Percentiles rank a stretch among this genome's conserved stretches.
phyloP scores from a whole-genome alignment of 31 red algal genomes.

The Porphyra umbilicalis region DNA sequence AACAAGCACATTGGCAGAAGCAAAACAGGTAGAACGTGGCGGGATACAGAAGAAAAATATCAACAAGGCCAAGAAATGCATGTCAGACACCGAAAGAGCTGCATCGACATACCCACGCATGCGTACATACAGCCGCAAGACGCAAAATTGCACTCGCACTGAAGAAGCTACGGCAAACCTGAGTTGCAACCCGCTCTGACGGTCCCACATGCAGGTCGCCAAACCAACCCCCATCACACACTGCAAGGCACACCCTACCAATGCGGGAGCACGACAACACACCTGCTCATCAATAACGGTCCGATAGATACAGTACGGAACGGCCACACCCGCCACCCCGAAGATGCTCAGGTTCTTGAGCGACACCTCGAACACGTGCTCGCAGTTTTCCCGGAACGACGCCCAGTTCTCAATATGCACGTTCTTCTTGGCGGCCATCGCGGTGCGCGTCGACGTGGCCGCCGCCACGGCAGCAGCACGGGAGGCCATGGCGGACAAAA shows the following conservation, averaged over 20 bases:
- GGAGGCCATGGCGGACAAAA: background rate
- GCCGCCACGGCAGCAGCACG: background rate
- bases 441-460: background rate
- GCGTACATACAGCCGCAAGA: no score
- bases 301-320: constrained; percentile 34
- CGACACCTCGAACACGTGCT: constrained; percentile 55
- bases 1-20: background rate
- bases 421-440: constrained; percentile 70
- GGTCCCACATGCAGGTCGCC: no score
- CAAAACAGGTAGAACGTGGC: background rate
- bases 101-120: no score
- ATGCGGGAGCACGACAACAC: constrained; percentile 7
- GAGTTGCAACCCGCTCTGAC: no score
- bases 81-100: no score
- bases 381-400: constrained; percentile 51
- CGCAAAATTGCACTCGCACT: no score
- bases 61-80: background rate
- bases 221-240: no score
- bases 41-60: background rate
- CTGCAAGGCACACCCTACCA: no score
- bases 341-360: constrained; percentile 33
- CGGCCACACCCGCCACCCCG: constrained; percentile 51
- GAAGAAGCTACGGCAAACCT: no score
- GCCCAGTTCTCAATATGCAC: constrained; percentile 70
- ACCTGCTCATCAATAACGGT: constrained; percentile 37